phyloP scores from a whole-genome alignment of 2,329 filamentous ascomycete species.

The Talaromyces sp. region DNA sequence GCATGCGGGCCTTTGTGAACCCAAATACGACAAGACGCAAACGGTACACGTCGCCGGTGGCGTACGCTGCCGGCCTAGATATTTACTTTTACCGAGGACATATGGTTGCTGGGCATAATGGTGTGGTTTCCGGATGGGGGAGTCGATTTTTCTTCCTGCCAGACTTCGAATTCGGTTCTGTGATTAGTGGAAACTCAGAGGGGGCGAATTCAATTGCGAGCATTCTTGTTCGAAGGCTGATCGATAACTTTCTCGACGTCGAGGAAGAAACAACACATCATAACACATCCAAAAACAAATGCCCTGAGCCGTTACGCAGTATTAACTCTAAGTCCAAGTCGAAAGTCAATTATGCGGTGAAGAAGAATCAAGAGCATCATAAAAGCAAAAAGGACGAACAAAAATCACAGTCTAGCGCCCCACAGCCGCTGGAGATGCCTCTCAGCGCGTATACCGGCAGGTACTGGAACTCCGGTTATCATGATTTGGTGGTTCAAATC shows the following conservation, averaged over 20 bases:
- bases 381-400: not conserved
- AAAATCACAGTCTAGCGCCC: not conserved
- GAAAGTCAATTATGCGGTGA: not conserved
- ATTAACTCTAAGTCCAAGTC: not conserved
- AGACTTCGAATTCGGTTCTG: constrained; percentile 1
- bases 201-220: constrained; percentile 2
- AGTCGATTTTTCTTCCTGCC: constrained; percentile 10
- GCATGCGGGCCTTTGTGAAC: constrained; percentile 3
- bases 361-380: not conserved
- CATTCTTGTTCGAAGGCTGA: not conserved
- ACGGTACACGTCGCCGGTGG: constrained; percentile 18
- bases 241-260: constrained; percentile 3
- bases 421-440: not conserved
- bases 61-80: constrained; percentile 23
- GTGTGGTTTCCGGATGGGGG: constrained; percentile 21
- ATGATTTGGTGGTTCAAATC: constrained; percentile 18
- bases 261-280: not conserved
- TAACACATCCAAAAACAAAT: not conserved
- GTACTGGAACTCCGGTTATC: constrained; percentile 16
- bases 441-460: constrained; percentile 1
- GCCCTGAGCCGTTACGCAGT: not conserved
- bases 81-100: constrained; percentile 23
- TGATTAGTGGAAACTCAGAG: constrained; percentile 4
- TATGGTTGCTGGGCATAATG: constrained; percentile 25
- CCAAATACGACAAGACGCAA: not conserved